These are phyloP conservation scores for Akanthomyces dipterigenus DNA, from an alignment of 2,329 filamentous ascomycete genomes.

Conservation along the genomic window DNA sequence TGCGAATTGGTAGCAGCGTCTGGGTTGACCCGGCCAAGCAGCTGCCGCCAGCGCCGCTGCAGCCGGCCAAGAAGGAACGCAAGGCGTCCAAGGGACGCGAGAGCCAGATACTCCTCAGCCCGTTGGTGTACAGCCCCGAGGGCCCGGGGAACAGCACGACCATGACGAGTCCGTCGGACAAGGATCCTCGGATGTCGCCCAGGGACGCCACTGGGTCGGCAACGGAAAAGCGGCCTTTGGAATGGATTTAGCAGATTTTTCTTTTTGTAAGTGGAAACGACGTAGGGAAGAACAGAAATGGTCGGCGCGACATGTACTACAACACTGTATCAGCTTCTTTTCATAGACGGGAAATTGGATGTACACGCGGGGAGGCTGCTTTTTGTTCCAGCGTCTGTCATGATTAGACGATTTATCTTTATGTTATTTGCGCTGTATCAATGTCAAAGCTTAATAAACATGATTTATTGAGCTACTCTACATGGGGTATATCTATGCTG, in stretches of 20 bases:
- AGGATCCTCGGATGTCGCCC: slow-evolving; percentile 1
- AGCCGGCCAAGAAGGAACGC: not conserved
- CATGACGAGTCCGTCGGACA: slow-evolving; percentile 7
- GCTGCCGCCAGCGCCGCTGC: slow-evolving; percentile 6
- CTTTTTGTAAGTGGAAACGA: not conserved
- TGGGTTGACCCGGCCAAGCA: slow-evolving; percentile 7
- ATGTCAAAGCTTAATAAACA: not conserved
- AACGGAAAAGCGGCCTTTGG: slow-evolving; percentile 16
- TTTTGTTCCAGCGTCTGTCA: not conserved
- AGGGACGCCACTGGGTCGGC: not conserved
- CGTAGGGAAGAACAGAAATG: not conserved
- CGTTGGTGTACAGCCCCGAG: slow-evolving; percentile 45
- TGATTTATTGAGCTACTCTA: not conserved
- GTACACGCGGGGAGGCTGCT: not conserved
- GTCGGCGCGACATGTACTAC: not conserved
- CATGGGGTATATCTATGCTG: not conserved
- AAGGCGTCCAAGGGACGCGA: slow-evolving; percentile 18
- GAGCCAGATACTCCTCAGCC: slow-evolving; percentile 37
- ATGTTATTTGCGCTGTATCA: not conserved
- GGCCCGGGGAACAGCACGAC: slow-evolving; percentile 9
- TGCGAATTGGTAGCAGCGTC: not conserved
- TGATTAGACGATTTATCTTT: not conserved
- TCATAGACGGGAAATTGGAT: not conserved
- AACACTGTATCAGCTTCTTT: not conserved
- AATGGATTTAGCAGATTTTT: slow-evolving; percentile 24